Percentiles rank a stretch among this genome's conserved stretches.
Conservation (phyloP, 805 yeast species). For the Saturnispora sekii region DNA sequence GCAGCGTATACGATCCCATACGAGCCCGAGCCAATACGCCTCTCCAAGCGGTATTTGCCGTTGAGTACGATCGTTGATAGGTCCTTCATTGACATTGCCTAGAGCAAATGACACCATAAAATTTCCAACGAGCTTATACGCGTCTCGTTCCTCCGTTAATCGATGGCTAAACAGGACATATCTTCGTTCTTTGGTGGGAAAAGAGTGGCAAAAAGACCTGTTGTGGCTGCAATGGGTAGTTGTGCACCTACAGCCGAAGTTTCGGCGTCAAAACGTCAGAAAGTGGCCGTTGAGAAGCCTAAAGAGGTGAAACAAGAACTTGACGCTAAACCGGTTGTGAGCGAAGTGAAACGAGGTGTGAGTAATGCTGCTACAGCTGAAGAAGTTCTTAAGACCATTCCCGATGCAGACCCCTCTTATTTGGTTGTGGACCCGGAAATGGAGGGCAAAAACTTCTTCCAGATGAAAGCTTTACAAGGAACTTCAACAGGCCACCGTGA, state of each 20-base stretch:
- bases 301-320: conserved; percentile 2
- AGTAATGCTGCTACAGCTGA: conserved; percentile 30
- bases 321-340: neutral
- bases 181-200: conserved; percentile 21
- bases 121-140: neutral
- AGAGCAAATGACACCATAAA: conserved; percentile 1
- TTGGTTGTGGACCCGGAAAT: conserved; percentile 33
- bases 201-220: conserved; percentile 14
- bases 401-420: conserved; percentile 54
- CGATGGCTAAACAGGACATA: conserved; percentile 6
- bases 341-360: neutral
- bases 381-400: conserved; percentile 51
- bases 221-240: too few species aligned
- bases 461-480: conserved; percentile 40
- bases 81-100: conserved; percentile 19
- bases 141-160: neutral
- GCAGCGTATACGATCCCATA: conserved; percentile 75
- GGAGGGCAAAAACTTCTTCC: conserved; percentile 42
- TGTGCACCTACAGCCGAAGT: too few species aligned
- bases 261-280: neutral
- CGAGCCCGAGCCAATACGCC: conserved; percentile 73
- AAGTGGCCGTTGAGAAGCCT: conserved; percentile 1
- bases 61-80: conserved; percentile 25
- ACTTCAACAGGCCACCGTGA: conserved; percentile 15
- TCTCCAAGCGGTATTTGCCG: conserved; percentile 33